Evolutionary conservation across 495 filamentous ascomycete genomes (phyloP).

Genomic region (Corynascus novoguineensis): DNA sequence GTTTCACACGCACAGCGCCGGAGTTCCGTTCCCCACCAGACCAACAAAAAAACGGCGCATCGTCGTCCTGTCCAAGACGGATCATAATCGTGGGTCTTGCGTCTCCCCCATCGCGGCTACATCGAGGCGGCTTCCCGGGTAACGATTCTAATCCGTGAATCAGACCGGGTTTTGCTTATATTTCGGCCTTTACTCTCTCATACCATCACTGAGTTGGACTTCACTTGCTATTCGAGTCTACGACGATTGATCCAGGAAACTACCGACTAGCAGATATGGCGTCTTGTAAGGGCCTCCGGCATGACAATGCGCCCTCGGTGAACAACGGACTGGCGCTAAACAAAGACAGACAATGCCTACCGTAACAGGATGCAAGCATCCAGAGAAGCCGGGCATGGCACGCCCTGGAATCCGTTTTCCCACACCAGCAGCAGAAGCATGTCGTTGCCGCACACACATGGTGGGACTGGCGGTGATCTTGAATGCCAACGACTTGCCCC

Average conservation of each 20-base stretch:
- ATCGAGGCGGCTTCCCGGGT: too few relatives aligned
- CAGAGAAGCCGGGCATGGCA: conserved; percentile 5
- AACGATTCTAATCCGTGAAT: too few relatives aligned
- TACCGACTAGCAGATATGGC: conserved; percentile 1
- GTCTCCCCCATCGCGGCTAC: too few relatives aligned
- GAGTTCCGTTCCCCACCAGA: too few relatives aligned
- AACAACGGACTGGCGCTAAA: background rate
- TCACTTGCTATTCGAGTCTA: background rate
- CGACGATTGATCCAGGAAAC: background rate
- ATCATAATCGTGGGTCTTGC: too few relatives aligned
- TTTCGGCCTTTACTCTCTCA: too few relatives aligned
- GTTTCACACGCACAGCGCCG: too few relatives aligned
- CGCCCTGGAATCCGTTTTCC: background rate
- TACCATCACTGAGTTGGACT: too few relatives aligned
- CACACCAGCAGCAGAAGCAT: background rate
- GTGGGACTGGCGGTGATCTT: conserved; percentile 1
- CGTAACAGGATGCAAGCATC: conserved; percentile 4
- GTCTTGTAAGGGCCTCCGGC: conserved; percentile 3
- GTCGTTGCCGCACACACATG: background rate
- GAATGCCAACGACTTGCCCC: conserved; percentile 7
- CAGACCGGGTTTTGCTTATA: too few relatives aligned
- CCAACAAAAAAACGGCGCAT: too few relatives aligned
- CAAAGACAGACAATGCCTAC: conserved; percentile 10
- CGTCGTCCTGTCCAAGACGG: too few relatives aligned
- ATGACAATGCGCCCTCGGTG: background rate